Evolutionary conservation across 2,329 filamentous ascomycete genomes (phyloP).

Genomic region (Biscogniauxia marginata): DNA sequence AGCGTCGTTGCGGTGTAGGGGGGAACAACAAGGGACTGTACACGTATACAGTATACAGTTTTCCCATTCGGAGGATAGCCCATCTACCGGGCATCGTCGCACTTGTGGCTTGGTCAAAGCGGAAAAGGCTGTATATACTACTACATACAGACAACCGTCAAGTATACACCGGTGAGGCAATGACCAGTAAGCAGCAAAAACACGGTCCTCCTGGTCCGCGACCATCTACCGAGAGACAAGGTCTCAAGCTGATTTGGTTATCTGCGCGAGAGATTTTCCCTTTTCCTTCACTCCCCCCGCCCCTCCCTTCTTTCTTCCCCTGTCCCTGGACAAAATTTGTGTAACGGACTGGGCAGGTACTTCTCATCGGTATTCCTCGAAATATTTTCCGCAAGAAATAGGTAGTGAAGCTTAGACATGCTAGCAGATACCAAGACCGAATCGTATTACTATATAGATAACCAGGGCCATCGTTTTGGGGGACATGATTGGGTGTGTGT

Average conservation of each 20-base stretch:
- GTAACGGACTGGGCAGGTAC: neutral
- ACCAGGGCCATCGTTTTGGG: too few species aligned
- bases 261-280: neutral
- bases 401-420: too few species aligned
- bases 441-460: too few species aligned
- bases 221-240: neutral
- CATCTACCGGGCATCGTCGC: neutral
- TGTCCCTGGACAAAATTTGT: neutral
- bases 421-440: too few species aligned
- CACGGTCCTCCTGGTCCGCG: neutral
- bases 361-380: neutral
- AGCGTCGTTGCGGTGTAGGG: neutral
- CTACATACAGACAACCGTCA: neutral
- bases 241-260: neutral
- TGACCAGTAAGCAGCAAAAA: neutral
- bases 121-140: neutral
- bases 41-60: neutral
- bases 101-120: neutral
- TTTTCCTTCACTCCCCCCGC: neutral
- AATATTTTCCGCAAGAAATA: too few species aligned
- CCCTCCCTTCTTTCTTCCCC: neutral
- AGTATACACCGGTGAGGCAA: neutral
- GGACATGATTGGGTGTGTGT: too few species aligned
- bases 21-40: neutral
- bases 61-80: neutral